phyloP scores from a whole-genome alignment of 192 early-diverging fungal species.

The Umbelopsis vinacea region DNA sequence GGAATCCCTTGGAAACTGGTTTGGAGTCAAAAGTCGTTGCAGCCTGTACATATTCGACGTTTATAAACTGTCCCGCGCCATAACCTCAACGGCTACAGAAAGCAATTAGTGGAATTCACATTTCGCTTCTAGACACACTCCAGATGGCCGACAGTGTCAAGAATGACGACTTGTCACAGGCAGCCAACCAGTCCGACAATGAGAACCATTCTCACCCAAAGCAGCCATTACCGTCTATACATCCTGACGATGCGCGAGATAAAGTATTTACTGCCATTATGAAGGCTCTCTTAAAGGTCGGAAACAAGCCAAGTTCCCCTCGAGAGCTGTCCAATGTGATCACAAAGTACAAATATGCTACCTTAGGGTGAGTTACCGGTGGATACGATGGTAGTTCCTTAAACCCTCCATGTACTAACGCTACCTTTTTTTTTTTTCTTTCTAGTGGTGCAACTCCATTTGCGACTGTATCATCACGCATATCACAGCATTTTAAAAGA shows the following conservation, averaged over 20 bases:
- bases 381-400: background rate
- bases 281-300: slow-evolving; percentile 75
- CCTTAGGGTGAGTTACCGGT: slow-evolving; percentile 64
- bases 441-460: slow-evolving; percentile 79
- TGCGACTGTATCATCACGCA: slow-evolving; percentile 88
- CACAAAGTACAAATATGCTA: slow-evolving; percentile 76
- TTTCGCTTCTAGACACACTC: background rate
- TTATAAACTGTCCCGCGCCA: background rate
- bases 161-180: slow-evolving; percentile 22
- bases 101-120: background rate
- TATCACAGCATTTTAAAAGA: slow-evolving; percentile 89
- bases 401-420: background rate
- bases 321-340: slow-evolving; percentile 82
- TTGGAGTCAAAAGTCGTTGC: slow-evolving; percentile 15
- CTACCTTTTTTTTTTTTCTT: slow-evolving; percentile 9
- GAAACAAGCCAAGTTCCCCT: slow-evolving; percentile 81
- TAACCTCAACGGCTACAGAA: background rate
- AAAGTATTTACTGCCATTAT: slow-evolving; percentile 89
- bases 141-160: slow-evolving; percentile 25
- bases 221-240: slow-evolving; percentile 44
- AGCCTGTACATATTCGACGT: slow-evolving; percentile 20
- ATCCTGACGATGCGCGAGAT: slow-evolving; percentile 80
- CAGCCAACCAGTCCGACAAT: slow-evolving; percentile 20
- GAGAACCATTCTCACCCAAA: slow-evolving; percentile 21
- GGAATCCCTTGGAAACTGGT: slow-evolving; percentile 5